Percentiles rank a stretch among this genome's conserved stretches.
phyloP scores from a whole-genome alignment of 768 basidiomycete species.

The Lepiota venenata region DNA sequence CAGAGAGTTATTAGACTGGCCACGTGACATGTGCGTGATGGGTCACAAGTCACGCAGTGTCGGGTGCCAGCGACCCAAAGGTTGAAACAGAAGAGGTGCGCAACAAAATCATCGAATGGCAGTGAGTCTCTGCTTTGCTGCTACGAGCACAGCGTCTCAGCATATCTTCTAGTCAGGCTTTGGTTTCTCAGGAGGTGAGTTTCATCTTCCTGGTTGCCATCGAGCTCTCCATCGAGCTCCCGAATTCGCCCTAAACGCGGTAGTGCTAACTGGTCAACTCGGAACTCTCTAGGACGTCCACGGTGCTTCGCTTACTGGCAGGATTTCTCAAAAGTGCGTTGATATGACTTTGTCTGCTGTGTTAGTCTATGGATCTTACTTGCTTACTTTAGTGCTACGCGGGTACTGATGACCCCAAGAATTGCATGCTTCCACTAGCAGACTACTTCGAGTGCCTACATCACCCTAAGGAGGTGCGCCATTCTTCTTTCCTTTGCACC shows the following conservation, averaged over 20 bases:
- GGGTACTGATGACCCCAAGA: conserved; percentile 65
- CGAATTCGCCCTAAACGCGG: conserved; percentile 5
- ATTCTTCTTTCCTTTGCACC: not conserved
- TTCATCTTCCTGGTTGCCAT: not conserved
- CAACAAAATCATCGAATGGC: conserved; percentile 16
- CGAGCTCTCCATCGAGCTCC: not conserved
- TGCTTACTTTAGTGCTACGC: conserved; percentile 72
- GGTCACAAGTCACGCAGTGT: conserved; percentile 1
- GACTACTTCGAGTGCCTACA: conserved; percentile 95
- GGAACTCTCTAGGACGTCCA: conserved; percentile 56
- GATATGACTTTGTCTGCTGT: not conserved
- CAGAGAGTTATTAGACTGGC: too few species aligned
- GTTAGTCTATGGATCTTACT: not conserved
- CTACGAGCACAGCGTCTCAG: not conserved
- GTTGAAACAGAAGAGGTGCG: not conserved
- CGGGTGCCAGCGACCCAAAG: conserved; percentile 7
- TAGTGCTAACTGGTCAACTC: conserved; percentile 1
- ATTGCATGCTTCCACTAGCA: conserved; percentile 69
- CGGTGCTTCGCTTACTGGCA: conserved; percentile 94
- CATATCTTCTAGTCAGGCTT: conserved; percentile 38
- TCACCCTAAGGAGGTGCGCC: conserved; percentile 78
- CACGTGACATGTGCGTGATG: conserved; percentile 2
- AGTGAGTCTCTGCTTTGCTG: conserved; percentile 10
- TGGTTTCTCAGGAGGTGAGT: conserved; percentile 41
- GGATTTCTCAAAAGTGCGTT: conserved; percentile 70